These are phyloP conservation scores for Saturnispora besseyi DNA, from an alignment of 805 yeast genomes.

Conservation along the genomic window DNA sequence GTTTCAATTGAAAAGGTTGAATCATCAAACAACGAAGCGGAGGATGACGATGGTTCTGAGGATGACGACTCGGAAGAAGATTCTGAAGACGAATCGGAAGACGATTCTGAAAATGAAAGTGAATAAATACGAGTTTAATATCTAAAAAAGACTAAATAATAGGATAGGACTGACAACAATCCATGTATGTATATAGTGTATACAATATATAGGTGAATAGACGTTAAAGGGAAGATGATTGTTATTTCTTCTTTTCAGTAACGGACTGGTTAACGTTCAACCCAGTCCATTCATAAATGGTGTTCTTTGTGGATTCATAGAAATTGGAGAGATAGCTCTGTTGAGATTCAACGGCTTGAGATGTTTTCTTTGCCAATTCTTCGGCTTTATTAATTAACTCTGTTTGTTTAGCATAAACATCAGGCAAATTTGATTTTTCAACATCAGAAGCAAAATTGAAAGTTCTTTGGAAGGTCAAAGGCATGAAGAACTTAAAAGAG, in stretches of 20 bases:
- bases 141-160: background rate
- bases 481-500: slow-evolving; percentile 64
- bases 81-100: slow-evolving; percentile 6
- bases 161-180: no score
- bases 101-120: background rate
- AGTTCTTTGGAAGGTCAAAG: slow-evolving; percentile 60
- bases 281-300: slow-evolving; percentile 53
- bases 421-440: slow-evolving; percentile 55
- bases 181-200: background rate
- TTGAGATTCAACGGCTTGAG: slow-evolving; percentile 33
- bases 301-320: slow-evolving; percentile 30
- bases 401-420: slow-evolving; percentile 54
- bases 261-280: slow-evolving; percentile 57
- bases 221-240: no score
- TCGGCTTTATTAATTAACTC: slow-evolving; percentile 38
- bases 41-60: slow-evolving; percentile 24
- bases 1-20: slow-evolving; percentile 49
- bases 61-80: slow-evolving; percentile 19
- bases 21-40: slow-evolving; percentile 23
- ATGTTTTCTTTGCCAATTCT: slow-evolving; percentile 36
- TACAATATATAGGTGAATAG: background rate
- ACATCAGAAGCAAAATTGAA: slow-evolving; percentile 46
- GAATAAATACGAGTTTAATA: background rate
- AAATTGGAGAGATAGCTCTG: slow-evolving; percentile 28
- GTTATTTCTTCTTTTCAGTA: slow-evolving; percentile 34